A percentile compares a stretch with the other conserved stretches of the same genome.
These are phyloP conservation scores for Blastocystis sp. DNA, from an alignment of 352 stramenopile species.

Conservation along the genomic window DNA sequence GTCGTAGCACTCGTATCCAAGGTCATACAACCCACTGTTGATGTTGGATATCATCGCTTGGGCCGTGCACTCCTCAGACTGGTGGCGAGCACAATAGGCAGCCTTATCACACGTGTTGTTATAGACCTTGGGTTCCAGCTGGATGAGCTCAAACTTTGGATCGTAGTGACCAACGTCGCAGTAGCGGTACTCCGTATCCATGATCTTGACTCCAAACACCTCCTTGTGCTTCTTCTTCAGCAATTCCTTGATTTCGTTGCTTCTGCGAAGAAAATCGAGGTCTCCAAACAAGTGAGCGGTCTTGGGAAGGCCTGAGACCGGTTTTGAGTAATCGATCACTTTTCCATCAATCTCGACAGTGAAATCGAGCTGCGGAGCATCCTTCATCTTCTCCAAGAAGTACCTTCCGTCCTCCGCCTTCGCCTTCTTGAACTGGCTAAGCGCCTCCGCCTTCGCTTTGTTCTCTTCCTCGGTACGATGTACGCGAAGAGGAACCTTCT, in stretches of 20 bases:
- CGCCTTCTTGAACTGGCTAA: too few relatives aligned
- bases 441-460: too few relatives aligned
- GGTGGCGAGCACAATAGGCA: neutral
- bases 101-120: neutral
- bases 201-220: neutral
- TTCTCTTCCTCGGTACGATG: too few relatives aligned
- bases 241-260: slow-evolving; percentile 27
- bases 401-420: too few relatives aligned
- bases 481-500: too few relatives aligned
- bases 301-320: too few relatives aligned
- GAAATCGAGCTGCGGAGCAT: neutral
- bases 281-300: neutral
- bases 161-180: slow-evolving; percentile 20
- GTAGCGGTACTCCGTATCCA: neutral
- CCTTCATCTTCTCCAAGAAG: too few relatives aligned
- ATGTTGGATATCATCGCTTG: neutral
- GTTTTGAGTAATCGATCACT: neutral
- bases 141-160: neutral
- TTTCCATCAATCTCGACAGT: slow-evolving; percentile 13
- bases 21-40: neutral
- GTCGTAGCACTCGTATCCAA: slow-evolving; percentile 36
- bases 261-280: neutral
- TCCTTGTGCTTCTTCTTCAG: slow-evolving; percentile 16
- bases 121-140: neutral
- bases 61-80: neutral